Percentiles rank a stretch among this genome's conserved stretches.
These are phyloP conservation scores for Phytopythium vexans DNA, from an alignment of 352 stramenopile species.

Conservation along the genomic window DNA sequence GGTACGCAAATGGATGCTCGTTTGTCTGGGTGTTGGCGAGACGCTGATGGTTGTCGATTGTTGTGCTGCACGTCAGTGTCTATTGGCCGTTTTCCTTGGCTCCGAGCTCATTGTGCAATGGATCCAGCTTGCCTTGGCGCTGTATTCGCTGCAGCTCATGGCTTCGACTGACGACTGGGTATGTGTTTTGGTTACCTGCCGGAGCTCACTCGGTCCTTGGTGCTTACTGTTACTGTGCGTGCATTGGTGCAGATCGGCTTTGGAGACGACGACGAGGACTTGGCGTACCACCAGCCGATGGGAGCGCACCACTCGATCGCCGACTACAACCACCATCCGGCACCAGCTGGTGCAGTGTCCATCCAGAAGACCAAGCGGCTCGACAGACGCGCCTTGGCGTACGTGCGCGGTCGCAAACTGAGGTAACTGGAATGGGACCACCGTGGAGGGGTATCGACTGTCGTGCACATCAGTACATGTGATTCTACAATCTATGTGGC, in stretches of 20 bases:
- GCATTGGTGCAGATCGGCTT: constrained; percentile 37
- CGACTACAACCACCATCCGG: constrained; percentile 68
- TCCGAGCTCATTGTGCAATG: constrained; percentile 83
- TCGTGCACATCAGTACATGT: neutral
- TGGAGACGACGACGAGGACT: constrained; percentile 57
- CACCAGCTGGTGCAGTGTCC: constrained; percentile 50
- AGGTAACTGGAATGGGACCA: constrained; percentile 25
- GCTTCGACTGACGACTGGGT: constrained; percentile 75
- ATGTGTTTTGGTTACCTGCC: constrained; percentile 3
- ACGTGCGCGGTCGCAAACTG: constrained; percentile 69
- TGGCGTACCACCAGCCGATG: constrained; percentile 43
- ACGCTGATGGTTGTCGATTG: neutral
- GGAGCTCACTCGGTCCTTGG: neutral
- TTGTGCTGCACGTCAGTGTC: constrained; percentile 32
- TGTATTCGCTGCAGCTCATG: constrained; percentile 83
- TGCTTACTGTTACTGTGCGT: neutral
- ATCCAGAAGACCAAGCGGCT: constrained; percentile 81
- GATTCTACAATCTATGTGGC: neutral
- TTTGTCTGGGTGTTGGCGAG: neutral
- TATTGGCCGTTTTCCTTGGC: constrained; percentile 79
- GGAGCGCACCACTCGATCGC: constrained; percentile 70
- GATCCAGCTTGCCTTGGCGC: constrained; percentile 75
- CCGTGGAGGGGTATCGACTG: neutral
- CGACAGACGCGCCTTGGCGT: constrained; percentile 70
- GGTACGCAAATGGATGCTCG: constrained; percentile 18